Evolutionary conservation across 2,329 filamentous ascomycete species (phyloP), one percentile per base, ranked within the genome.

Genomic region (Lomentospora prolificans): DNA sequence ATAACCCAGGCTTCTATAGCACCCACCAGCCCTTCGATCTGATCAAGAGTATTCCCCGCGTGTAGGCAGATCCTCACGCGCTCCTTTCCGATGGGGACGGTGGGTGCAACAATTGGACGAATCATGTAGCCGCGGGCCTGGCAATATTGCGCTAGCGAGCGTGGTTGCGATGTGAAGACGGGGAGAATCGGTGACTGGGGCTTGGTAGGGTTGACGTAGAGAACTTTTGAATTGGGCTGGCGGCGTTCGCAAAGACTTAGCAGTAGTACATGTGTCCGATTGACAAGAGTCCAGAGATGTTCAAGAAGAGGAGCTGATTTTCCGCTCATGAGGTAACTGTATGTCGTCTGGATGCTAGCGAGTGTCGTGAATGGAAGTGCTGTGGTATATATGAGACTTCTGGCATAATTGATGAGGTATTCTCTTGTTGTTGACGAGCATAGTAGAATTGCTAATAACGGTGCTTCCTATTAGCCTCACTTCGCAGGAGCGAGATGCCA

Each of bases 321-420:
- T 0, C 79, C 80, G 1, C 68, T 65, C 7, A 64, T 65, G n/a
- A 89, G 69, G 30, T 83, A 75, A 6, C 76, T 72, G 62, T 85
- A 87, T 0, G 76, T 74, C 0, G 78, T 73, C 44, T 75, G 70
- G 54, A 87, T 83, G 12, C 77, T 77, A 0, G 78, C 78, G 1
- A 87, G 72, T 1, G 77, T 75, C 0, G 84, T 79, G 41, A 81
- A 81, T 0, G 81, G 77, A 69, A 87, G 76, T 28, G 85, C 84
- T 0, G 86, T 89, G 0, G 86, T 89, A 66, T 89, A 90, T 55
- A 90, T 89, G 44, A 90, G 69, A 1, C 79, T 83, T n/a, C 86
- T 79, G 0, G 86, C 85, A 63, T 90, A 90, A 64, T 90, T 90
- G 67, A 89, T 78, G 53, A 90, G 72, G 59, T 89, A 89, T 1